These are phyloP conservation scores for Baorangia bicolor DNA, from an alignment of 768 basidiomycete genomes.

Conservation along the genomic window DNA sequence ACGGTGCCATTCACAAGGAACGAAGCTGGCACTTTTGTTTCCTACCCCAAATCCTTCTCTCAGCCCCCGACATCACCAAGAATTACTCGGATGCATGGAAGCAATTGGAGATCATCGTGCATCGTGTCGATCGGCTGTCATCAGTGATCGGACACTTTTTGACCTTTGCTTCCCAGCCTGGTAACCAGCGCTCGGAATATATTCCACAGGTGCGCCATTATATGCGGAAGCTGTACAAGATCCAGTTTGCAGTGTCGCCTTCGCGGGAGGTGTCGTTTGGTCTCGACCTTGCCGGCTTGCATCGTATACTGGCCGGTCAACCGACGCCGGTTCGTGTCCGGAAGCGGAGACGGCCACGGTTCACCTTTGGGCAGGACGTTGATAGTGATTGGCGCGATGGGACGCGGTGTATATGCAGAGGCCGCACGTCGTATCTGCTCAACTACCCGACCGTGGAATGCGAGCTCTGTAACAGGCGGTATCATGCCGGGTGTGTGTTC, in stretches of 20 bases:
- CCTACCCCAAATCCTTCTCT: slow-evolving; percentile 64
- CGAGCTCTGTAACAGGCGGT: slow-evolving; percentile 60
- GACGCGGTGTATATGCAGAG: slow-evolving; percentile 80
- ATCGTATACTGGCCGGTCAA: slow-evolving; percentile 74
- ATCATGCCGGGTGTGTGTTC: slow-evolving; percentile 78
- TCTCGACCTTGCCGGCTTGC: slow-evolving; percentile 77
- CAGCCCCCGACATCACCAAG: slow-evolving; percentile 77
- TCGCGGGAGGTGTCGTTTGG: slow-evolving; percentile 81
- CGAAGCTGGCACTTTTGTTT: slow-evolving; percentile 84
- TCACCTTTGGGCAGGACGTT: slow-evolving; percentile 74
- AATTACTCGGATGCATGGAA: slow-evolving; percentile 80
- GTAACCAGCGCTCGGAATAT: slow-evolving; percentile 73
- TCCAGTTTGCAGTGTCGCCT: slow-evolving; percentile 85
- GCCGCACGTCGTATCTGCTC: slow-evolving; percentile 58
- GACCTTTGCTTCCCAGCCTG: slow-evolving; percentile 63
- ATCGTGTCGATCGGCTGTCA: slow-evolving; percentile 73
- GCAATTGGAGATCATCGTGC: slow-evolving; percentile 76
- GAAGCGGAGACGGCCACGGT: slow-evolving; percentile 60
- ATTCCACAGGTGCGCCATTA: slow-evolving; percentile 85
- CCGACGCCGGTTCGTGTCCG: slow-evolving; percentile 47
- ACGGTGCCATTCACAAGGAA: slow-evolving; percentile 78
- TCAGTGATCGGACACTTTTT: slow-evolving; percentile 78
- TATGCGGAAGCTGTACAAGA: slow-evolving; percentile 87
- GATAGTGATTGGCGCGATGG: slow-evolving; percentile 73
- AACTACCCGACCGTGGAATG: slow-evolving; percentile 66